A percentile compares a stretch with the other conserved stretches of the same genome.
Conservation (phyloP, 352 stramenopile species). For the Phytophthora aleatoria region DNA sequence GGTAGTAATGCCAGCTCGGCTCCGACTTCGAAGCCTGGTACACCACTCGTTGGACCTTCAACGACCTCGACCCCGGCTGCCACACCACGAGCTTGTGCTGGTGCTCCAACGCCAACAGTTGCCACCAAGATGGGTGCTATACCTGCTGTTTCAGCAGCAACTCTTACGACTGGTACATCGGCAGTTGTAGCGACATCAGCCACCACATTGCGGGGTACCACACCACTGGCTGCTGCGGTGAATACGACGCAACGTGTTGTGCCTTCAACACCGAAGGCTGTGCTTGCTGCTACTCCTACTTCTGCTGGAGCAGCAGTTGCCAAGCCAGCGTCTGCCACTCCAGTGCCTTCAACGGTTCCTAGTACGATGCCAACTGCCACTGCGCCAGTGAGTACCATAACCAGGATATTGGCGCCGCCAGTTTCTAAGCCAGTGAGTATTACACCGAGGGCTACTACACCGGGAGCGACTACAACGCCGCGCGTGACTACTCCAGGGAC, state of each 20-base stretch:
- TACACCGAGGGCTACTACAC: not conserved
- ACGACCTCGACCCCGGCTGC: slow-evolving; percentile 6
- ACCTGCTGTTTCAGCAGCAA: not conserved
- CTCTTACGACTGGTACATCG: too few species aligned
- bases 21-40: slow-evolving; percentile 2
- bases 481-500: not conserved
- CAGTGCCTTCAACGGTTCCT: not conserved
- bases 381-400: slow-evolving; percentile 4
- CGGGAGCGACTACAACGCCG: not conserved
- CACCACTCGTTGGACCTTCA: slow-evolving; percentile 8
- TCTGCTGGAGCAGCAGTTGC: slow-evolving; percentile 3
- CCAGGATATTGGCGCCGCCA: slow-evolving; percentile 5
- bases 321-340: not conserved
- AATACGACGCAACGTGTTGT: not conserved
- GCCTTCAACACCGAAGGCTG: not conserved
- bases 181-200: not conserved
- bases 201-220: not conserved
- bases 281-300: not conserved
- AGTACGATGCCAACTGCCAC: not conserved
- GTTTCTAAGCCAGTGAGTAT: slow-evolving; percentile 6
- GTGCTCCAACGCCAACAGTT: not conserved
- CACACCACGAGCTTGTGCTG: not conserved
- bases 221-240: not conserved
- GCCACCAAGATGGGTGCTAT: not conserved
- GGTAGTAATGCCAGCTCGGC: not conserved